phyloP scores from a whole-genome alignment of 192 early-diverging fungal species.

The Coemansia sp. region DNA sequence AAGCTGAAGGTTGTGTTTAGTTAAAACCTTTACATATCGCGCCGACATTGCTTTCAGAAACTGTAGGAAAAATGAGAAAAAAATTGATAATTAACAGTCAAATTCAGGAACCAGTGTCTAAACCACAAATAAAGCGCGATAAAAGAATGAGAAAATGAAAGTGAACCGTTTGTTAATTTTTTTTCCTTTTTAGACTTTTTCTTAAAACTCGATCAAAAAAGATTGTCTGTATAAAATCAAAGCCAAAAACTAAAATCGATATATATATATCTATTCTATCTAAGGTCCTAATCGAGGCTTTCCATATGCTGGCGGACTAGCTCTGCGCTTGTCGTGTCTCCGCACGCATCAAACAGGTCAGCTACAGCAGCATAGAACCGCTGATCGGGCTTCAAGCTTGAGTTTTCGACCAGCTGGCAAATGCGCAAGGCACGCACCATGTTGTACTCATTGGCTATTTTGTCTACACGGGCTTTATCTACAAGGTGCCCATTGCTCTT shows the following conservation, averaged over 20 bases:
- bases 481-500: neutral
- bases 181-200: too few species aligned
- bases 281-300: neutral
- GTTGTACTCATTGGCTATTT: slow-evolving; percentile 12
- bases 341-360: slow-evolving; percentile 40
- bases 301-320: slow-evolving; percentile 28
- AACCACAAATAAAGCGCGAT: too few species aligned
- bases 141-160: too few species aligned
- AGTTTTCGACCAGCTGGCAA: slow-evolving; percentile 33
- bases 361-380: slow-evolving; percentile 45
- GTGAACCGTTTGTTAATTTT: too few species aligned
- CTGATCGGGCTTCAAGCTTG: slow-evolving; percentile 29
- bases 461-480: neutral
- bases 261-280: too few species aligned
- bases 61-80: neutral
- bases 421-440: slow-evolving; percentile 34
- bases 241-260: neutral
- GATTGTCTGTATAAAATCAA: neutral
- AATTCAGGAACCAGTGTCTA: too few species aligned
- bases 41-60: slow-evolving; percentile 20
- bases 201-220: neutral
- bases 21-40: slow-evolving; percentile 40
- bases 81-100: neutral
- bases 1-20: slow-evolving; percentile 35
- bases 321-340: slow-evolving; percentile 36